phyloP scores from a whole-genome alignment of 306 rosid species.

The Cicer pinnatifidum region DNA sequence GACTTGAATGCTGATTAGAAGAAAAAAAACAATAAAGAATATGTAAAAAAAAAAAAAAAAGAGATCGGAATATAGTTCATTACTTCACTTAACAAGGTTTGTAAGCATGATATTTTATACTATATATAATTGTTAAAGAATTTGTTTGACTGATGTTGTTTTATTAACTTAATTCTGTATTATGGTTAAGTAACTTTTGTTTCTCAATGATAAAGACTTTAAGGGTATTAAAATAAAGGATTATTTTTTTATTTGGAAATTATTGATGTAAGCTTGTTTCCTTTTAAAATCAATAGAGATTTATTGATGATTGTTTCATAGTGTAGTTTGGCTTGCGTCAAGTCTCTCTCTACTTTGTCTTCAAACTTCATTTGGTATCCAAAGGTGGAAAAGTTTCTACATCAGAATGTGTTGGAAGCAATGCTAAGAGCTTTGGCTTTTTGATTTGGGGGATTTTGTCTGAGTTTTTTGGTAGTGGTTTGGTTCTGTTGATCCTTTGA shows the following conservation, averaged over 20 bases:
- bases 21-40: slow-evolving; percentile 1
- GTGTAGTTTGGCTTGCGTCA: slow-evolving; percentile 57
- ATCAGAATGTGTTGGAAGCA: slow-evolving; percentile 49
- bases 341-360: slow-evolving; percentile 46
- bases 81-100: slow-evolving; percentile 54
- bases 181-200: slow-evolving; percentile 35
- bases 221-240: slow-evolving; percentile 45
- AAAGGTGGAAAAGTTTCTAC: slow-evolving; percentile 40
- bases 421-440: slow-evolving; percentile 44
- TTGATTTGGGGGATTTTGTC: slow-evolving; percentile 46
- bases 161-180: slow-evolving; percentile 50
- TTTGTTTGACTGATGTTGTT: slow-evolving; percentile 64
- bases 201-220: slow-evolving; percentile 60
- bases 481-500: slow-evolving; percentile 39
- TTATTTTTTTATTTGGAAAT: slow-evolving; percentile 53
- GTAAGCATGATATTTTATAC: slow-evolving; percentile 35
- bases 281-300: slow-evolving; percentile 46
- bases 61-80: slow-evolving; percentile 47
- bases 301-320: slow-evolving; percentile 41
- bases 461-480: slow-evolving; percentile 34
- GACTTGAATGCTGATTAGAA: slow-evolving; percentile 35
- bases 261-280: slow-evolving; percentile 39
- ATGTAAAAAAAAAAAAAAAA: slow-evolving; percentile 22
- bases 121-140: slow-evolving; percentile 47
- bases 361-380: slow-evolving; percentile 40